These are phyloP conservation scores for Gymnopilus junonius DNA, from an alignment of 768 basidiomycete genomes.

Conservation along the genomic window DNA sequence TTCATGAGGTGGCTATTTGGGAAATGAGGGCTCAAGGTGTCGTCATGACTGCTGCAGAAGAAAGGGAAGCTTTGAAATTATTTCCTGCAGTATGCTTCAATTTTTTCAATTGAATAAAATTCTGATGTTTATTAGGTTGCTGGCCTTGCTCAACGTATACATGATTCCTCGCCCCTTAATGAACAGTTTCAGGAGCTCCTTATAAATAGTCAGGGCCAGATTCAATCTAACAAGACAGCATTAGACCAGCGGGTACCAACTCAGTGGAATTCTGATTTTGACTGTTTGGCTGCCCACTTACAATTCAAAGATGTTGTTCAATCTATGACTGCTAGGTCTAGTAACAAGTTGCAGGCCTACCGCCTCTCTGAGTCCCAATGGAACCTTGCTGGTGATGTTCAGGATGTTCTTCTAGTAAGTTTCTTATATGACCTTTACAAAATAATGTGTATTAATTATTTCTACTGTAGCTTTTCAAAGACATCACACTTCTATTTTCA, in stretches of 20 bases:
- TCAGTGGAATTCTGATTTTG: constrained; percentile 34
- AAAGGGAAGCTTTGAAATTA: constrained; percentile 10
- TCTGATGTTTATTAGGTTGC: constrained; percentile 5
- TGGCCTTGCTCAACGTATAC: constrained; percentile 27
- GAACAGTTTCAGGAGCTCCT: constrained; percentile 31
- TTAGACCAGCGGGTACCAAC: constrained; percentile 32
- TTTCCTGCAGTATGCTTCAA: constrained; percentile 12
- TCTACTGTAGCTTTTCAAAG: constrained; percentile 3
- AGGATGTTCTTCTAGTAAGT: constrained; percentile 27
- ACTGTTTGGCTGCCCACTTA: constrained; percentile 29
- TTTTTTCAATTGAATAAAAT: neutral
- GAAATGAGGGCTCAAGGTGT: constrained; percentile 5
- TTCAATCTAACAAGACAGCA: constrained; percentile 10
- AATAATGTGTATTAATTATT: neutral
- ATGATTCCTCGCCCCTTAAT: constrained; percentile 26
- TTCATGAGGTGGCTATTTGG: constrained; percentile 14
- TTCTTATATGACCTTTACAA: neutral
- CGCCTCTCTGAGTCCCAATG: constrained; percentile 25
- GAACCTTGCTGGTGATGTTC: constrained; percentile 29
- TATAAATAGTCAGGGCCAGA: constrained; percentile 1
- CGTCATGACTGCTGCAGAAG: constrained; percentile 2
- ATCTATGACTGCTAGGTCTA: constrained; percentile 19
- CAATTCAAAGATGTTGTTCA: constrained; percentile 26
- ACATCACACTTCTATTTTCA: constrained; percentile 6
- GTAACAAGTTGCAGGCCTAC: constrained; percentile 22